Conservation (phyloP, 768 basidiomycete genomes). For the Termitomyces sp. region DNA sequence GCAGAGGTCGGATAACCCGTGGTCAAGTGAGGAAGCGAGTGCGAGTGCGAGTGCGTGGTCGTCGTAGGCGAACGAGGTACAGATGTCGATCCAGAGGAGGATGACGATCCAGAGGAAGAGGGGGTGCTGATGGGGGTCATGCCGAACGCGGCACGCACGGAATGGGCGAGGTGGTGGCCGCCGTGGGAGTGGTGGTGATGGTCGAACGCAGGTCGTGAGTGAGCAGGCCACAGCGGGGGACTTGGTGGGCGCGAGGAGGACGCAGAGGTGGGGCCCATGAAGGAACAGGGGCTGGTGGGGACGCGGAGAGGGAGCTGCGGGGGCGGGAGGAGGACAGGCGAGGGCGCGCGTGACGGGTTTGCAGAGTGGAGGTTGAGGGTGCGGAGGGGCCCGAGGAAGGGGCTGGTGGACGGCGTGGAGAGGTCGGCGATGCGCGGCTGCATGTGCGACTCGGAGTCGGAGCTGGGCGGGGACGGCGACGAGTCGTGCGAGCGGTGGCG, state of each 20-base stretch:
- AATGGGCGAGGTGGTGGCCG: constrained; percentile 75
- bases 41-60: neutral
- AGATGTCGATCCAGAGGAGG: neutral
- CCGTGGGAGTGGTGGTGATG: constrained; percentile 48
- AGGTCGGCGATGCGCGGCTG: constrained; percentile 21
- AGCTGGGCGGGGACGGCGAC: constrained; percentile 68
- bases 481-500: constrained; percentile 41
- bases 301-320: constrained; percentile 25
- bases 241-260: constrained; percentile 61
- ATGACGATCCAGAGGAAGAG: neutral
- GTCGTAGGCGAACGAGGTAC: too few relatives aligned
- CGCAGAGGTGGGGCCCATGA: constrained; percentile 38
- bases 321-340: constrained; percentile 65
- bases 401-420: constrained; percentile 61
- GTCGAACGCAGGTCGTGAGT: constrained; percentile 19
- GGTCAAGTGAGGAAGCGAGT: neutral
- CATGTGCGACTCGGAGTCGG: constrained; percentile 53
- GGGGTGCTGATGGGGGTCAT: constrained; percentile 76
- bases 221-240: constrained; percentile 53
- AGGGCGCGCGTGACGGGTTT: constrained; percentile 67
- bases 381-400: constrained; percentile 76
- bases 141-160: constrained; percentile 83
- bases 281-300: constrained; percentile 35
- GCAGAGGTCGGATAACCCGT: too few relatives aligned
- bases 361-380: constrained; percentile 74